Evolutionary conservation across 352 stramenopile genomes (phyloP).

Genomic region (Globisporangium orthogonon): DNA sequence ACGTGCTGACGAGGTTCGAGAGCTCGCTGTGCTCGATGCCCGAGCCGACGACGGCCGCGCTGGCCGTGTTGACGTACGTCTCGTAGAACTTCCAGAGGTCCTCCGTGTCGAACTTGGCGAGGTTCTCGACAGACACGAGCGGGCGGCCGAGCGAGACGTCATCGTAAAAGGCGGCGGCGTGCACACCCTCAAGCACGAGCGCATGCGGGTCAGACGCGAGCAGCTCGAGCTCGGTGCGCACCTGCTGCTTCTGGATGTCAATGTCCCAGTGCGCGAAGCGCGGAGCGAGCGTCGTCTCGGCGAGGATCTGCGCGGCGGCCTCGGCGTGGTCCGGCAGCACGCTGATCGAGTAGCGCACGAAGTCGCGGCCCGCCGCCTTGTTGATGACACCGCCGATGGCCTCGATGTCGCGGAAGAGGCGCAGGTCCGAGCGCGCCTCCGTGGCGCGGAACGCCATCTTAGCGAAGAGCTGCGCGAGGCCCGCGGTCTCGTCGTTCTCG

Average conservation of each 20-base stretch:
- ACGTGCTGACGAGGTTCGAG: constrained; percentile 52
- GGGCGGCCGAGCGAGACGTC: constrained; percentile 62
- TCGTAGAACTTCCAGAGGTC: constrained; percentile 53
- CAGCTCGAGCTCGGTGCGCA: constrained; percentile 43
- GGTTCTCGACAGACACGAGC: constrained; percentile 43
- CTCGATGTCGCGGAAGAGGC: constrained; percentile 79
- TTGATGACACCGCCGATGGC: constrained; percentile 61
- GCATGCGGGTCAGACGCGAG: constrained; percentile 30
- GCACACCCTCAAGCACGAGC: constrained; percentile 52
- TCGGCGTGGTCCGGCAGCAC: constrained; percentile 67
- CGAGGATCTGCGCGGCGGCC: constrained; percentile 62
- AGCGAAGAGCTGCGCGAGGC: constrained; percentile 69
- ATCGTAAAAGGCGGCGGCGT: constrained; percentile 80
- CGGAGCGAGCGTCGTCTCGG: constrained; percentile 69
- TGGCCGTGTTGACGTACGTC: constrained; percentile 59
- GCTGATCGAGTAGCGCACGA: constrained; percentile 72
- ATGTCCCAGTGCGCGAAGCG: constrained; percentile 80
- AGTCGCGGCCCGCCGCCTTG: constrained; percentile 58
- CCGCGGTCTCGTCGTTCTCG: constrained; percentile 66
- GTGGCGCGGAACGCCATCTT: constrained; percentile 85
- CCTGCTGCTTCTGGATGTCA: constrained; percentile 61
- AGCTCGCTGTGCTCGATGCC: constrained; percentile 60
- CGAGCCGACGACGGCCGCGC: constrained; percentile 53
- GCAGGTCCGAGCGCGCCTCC: constrained; percentile 63
- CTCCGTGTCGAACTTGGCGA: constrained; percentile 39